Conservation (phyloP, 768 basidiomycete genomes). For the Pisolithus sp. region DNA sequence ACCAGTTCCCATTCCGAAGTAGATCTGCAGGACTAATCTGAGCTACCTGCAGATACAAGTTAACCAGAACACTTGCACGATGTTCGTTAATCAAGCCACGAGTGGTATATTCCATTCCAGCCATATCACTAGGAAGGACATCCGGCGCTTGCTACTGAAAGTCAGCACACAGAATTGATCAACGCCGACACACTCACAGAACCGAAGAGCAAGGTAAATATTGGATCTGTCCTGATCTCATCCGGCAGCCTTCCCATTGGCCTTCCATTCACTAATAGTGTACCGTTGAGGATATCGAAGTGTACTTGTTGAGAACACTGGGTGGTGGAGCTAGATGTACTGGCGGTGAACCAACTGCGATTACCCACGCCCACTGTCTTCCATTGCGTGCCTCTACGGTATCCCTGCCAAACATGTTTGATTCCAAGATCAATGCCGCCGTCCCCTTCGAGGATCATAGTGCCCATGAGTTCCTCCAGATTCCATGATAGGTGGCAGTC, state of each 20-base stretch:
- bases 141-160: slow-evolving; percentile 21
- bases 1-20: slow-evolving; percentile 13
- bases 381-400: slow-evolving; percentile 24
- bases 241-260: slow-evolving; percentile 33
- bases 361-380: slow-evolving; percentile 8
- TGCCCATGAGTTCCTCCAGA: slow-evolving; percentile 17
- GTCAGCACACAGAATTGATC: neutral
- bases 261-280: slow-evolving; percentile 37
- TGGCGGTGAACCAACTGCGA: slow-evolving; percentile 25
- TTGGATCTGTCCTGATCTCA: slow-evolving; percentile 24
- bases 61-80: slow-evolving; percentile 9
- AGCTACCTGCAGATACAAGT: neutral
- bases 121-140: slow-evolving; percentile 29
- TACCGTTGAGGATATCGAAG: slow-evolving; percentile 36
- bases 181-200: slow-evolving; percentile 19
- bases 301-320: slow-evolving; percentile 26
- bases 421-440: slow-evolving; percentile 28
- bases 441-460: slow-evolving; percentile 7
- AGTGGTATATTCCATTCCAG: slow-evolving; percentile 31
- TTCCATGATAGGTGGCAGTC: slow-evolving; percentile 27
- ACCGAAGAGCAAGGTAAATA: slow-evolving; percentile 33
- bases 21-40: slow-evolving; percentile 9
- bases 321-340: slow-evolving; percentile 9
- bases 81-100: slow-evolving; percentile 13
- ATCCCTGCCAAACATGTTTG: slow-evolving; percentile 24